phyloP scores from a whole-genome alignment of 176 grass and related monocot genomes.

The Lolium rigidum region DNA sequence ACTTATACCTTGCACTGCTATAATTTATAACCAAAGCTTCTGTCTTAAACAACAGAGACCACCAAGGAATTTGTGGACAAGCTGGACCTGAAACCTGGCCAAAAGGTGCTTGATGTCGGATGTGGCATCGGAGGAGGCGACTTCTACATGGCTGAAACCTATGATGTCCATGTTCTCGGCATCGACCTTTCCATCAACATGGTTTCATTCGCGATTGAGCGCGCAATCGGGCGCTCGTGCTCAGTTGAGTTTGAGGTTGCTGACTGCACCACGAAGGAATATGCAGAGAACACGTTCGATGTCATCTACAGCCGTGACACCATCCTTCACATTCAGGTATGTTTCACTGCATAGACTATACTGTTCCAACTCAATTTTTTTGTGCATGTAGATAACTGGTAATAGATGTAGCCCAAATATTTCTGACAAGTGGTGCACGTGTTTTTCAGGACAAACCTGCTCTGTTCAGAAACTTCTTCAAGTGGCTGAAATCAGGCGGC shows the following conservation, averaged over 20 bases:
- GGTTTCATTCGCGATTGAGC: conserved; percentile 94
- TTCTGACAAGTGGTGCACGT: conserved; percentile 14
- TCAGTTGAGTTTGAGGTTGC: conserved; percentile 94
- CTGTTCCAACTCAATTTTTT: neutral
- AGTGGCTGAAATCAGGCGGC: conserved; percentile 92
- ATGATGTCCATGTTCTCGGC: conserved; percentile 86
- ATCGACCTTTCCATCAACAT: conserved; percentile 99
- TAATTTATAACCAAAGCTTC: neutral
- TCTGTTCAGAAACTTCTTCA: conserved; percentile 89
- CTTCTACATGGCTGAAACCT: conserved; percentile 97
- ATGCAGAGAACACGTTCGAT: conserved; percentile 74
- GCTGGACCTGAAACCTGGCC: conserved; percentile 82
- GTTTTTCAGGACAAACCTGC: conserved; percentile 79
- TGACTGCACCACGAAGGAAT: conserved; percentile 92
- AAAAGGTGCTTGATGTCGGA: conserved; percentile 96
- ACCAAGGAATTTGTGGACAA: conserved; percentile 95
- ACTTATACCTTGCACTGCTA: neutral
- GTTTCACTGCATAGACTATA: neutral
- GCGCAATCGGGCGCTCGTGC: conserved; percentile 87
- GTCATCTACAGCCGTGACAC: conserved; percentile 98
- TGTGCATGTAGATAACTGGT: no score
- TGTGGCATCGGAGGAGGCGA: conserved; percentile 96
- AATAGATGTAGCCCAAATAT: no score
- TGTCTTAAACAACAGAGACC: conserved; percentile 61
- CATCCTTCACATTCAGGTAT: conserved; percentile 95